Evolutionary conservation across 495 filamentous ascomycete genomes (phyloP).

Genomic region (Penicillium cinerascens): DNA sequence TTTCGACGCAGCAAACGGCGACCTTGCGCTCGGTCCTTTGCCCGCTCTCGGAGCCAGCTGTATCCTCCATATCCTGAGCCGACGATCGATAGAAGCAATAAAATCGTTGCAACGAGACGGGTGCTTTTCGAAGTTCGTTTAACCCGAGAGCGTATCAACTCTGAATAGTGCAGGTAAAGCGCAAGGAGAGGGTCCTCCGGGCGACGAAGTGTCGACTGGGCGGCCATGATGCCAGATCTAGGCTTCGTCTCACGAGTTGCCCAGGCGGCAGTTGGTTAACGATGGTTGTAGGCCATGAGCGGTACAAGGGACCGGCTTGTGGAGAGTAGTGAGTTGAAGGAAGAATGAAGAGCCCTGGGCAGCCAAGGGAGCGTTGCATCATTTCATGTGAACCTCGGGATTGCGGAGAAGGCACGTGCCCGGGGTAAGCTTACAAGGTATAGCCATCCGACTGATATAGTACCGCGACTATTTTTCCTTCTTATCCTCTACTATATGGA

Average conservation of each 20-base stretch:
- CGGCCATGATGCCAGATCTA: conserved; percentile 58
- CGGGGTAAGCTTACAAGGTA: conserved; percentile 13
- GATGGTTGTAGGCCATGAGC: conserved; percentile 12
- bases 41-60: conserved; percentile 64
- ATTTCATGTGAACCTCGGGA: conserved; percentile 37
- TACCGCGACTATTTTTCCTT: background rate
- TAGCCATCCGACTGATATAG: background rate
- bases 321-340: conserved; percentile 1
- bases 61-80: conserved; percentile 69
- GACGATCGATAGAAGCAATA: conserved; percentile 72
- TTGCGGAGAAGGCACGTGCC: conserved; percentile 26
- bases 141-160: conserved; percentile 57
- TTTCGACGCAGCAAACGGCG: conserved; percentile 80
- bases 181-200: conserved; percentile 65
- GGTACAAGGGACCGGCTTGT: conserved; percentile 1
- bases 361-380: conserved; percentile 21
- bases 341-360: conserved; percentile 6
- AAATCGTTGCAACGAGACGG: conserved; percentile 69
- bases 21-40: conserved; percentile 74
- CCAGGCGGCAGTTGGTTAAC: conserved; percentile 10
- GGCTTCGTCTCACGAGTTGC: conserved; percentile 9
- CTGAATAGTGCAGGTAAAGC: conserved; percentile 64
- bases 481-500: background rate
- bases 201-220: conserved; percentile 76
- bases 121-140: conserved; percentile 61